Base-by-base conservation (phyloP, 805 yeast species). In the Metschnikowia corniflorae region DNA sequence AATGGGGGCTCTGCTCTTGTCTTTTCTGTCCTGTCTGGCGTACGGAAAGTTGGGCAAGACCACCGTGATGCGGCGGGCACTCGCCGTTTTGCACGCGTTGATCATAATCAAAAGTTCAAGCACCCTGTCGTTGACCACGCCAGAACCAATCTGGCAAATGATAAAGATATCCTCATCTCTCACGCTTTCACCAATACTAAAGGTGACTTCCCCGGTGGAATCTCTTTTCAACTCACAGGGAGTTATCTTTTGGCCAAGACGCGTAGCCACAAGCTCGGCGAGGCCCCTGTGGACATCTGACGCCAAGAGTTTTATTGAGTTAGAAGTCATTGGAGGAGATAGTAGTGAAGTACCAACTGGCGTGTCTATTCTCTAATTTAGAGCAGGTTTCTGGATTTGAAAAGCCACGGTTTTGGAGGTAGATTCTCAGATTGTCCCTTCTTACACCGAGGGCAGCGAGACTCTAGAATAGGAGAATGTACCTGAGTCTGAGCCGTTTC, bases 21-120 rank as follows among this genome's bases (percentile, higher is more conserved):
- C 94, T 63, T 85, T 85, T 58, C 86, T 73, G 58, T 85, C 94
- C 60, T 85, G 94, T 67, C 94, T 77, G n/a, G 93, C 93, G 50
- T 85, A 85, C 8, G 89, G 89, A 61, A 82, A 85, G 57, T 79
- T 83, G 35, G 94, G 93, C 46, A 85, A 73, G 13, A 85, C 85
- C 6, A 86, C 93, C 2, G 91, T 83, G 56, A 85, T 81, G 57
- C 87, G 73, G 57, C 93, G 74, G 14, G 91, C 93, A 36, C 86
- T 78, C 7, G 93, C 93, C 2, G 84, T 80, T 52, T 80, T 80
- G 60, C 91, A 85, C 13, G 93, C 91, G 53, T 82, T 81, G 45
- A 85, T 82, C 80, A 83, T 81, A 53, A 84, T 80, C 47, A 85
- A 60, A 25, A 84, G 63, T 56, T 85, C 94, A 62, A 85, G 63